phyloP scores from a whole-genome alignment of 306 rosid genomes.

The Pyrus bretschneideri region DNA sequence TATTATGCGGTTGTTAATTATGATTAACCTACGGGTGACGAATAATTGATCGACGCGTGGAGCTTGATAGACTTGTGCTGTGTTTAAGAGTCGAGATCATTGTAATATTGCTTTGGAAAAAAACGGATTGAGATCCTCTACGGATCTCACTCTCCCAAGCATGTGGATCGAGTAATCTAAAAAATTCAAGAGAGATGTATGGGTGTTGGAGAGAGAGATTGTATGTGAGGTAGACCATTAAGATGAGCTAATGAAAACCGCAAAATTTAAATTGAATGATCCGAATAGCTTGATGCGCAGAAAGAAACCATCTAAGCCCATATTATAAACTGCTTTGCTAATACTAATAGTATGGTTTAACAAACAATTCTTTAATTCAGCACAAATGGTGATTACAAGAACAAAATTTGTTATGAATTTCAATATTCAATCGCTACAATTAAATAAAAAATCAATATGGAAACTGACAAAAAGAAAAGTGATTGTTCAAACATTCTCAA shows the following conservation, averaged over 20 bases:
- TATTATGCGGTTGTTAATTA: neutral
- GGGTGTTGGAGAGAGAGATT: no score
- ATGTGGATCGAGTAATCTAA: no score
- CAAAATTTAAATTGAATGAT: no score
- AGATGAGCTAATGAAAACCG: no score
- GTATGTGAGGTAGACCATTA: no score
- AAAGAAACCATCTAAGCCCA: neutral
- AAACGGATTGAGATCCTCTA: no score
- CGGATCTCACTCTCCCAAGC: no score
- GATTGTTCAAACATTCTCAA: neutral
- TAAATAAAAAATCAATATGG: neutral
- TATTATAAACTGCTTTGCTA: neutral
- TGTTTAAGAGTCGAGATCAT: neutral
- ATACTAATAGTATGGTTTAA: neutral
- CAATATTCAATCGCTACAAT: neutral
- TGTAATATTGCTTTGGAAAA: neutral
- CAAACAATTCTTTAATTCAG: neutral
- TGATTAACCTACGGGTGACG: neutral
- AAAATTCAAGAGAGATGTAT: no score
- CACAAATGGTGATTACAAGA: conserved; percentile 3
- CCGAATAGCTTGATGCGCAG: no score
- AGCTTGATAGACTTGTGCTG: neutral
- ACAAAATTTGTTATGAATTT: conserved; percentile 5
- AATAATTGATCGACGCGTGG: neutral
- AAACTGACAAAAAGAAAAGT: neutral